A percentile compares a stretch with the other conserved stretches of the same genome.
Conservation (phyloP, 2,329 filamentous ascomycete genomes). For the Clarireedia paspali region DNA sequence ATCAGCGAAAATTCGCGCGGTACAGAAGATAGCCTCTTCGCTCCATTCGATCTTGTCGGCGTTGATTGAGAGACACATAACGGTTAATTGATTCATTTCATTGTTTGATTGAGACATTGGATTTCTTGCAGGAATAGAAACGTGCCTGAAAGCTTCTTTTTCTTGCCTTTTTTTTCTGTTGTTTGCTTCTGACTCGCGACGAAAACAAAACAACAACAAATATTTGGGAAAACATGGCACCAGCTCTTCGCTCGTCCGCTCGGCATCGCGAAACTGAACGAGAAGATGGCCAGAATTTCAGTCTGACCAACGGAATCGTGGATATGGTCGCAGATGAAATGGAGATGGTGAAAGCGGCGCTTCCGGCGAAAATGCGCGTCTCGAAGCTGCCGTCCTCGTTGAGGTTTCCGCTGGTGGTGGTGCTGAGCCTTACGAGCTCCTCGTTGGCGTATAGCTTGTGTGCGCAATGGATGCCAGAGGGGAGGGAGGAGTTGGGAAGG, state of each 20-base stretch:
- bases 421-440: constrained; percentile 54
- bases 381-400: constrained; percentile 34
- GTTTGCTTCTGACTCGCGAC: neutral
- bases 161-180: neutral
- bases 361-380: neutral
- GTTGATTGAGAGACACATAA: no score
- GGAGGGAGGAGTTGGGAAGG: constrained; percentile 47
- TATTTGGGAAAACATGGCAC: neutral
- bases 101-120: no score
- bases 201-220: neutral
- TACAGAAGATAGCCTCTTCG: no score
- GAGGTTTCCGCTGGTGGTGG: constrained; percentile 46
- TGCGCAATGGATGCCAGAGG: constrained; percentile 38
- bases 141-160: no score
- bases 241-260: neutral
- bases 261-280: neutral
- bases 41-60: no score
- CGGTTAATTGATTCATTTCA: no score
- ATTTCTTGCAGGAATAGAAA: no score
- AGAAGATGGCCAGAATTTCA: neutral
- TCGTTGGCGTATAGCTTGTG: constrained; percentile 56
- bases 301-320: neutral
- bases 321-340: neutral
- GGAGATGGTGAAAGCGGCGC: neutral
- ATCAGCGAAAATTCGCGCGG: no score